These are phyloP conservation scores for Penicillium subrubescens DNA, from an alignment of 495 filamentous ascomycete genomes.

Conservation along the genomic window DNA sequence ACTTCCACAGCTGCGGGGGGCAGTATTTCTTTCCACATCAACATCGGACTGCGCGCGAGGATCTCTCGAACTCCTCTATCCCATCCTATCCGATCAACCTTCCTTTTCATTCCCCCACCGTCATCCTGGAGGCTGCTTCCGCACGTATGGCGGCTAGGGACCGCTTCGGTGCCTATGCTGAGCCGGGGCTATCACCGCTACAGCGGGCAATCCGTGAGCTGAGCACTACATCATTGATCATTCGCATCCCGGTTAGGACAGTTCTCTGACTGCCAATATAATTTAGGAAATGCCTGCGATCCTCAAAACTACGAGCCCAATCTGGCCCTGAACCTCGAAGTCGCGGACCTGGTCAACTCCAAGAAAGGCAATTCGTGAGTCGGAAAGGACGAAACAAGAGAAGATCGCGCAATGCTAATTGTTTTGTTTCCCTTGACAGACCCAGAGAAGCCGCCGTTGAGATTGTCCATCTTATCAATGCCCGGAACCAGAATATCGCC, in stretches of 20 bases:
- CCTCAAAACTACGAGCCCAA: slow-evolving; percentile 97
- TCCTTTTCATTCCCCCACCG: slow-evolving; percentile 23
- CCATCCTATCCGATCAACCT: slow-evolving; percentile 6
- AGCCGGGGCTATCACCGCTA: slow-evolving; percentile 78
- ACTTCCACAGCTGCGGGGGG: slow-evolving; percentile 13
- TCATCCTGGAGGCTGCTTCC: slow-evolving; percentile 86
- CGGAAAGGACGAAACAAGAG: slow-evolving; percentile 2
- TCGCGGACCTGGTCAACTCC: slow-evolving; percentile 92
- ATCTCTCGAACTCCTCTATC: slow-evolving; percentile 14
- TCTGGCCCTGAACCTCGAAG: slow-evolving; percentile 93
- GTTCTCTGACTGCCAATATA: slow-evolving; percentile 7
- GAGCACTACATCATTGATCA: slow-evolving; percentile 4
- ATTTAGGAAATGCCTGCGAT: slow-evolving; percentile 82
- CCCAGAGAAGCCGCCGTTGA: slow-evolving; percentile 94
- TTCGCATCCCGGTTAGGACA: slow-evolving; percentile 7
- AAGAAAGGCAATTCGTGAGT: slow-evolving; percentile 93
- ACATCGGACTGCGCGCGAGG: slow-evolving; percentile 9
- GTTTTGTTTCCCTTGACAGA: slow-evolving; percentile 32
- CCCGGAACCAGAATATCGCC: slow-evolving; percentile 92
- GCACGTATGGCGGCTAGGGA: slow-evolving; percentile 94
- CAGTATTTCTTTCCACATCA: slow-evolving; percentile 20
- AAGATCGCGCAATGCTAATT: slow-evolving; percentile 18
- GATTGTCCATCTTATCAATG: slow-evolving; percentile 93
- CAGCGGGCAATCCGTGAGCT: slow-evolving; percentile 86
- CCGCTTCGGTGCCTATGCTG: slow-evolving; percentile 83